These are phyloP conservation scores for Sporothrix inflata DNA, from an alignment of 2,329 filamentous ascomycete species.

Conservation along the genomic window DNA sequence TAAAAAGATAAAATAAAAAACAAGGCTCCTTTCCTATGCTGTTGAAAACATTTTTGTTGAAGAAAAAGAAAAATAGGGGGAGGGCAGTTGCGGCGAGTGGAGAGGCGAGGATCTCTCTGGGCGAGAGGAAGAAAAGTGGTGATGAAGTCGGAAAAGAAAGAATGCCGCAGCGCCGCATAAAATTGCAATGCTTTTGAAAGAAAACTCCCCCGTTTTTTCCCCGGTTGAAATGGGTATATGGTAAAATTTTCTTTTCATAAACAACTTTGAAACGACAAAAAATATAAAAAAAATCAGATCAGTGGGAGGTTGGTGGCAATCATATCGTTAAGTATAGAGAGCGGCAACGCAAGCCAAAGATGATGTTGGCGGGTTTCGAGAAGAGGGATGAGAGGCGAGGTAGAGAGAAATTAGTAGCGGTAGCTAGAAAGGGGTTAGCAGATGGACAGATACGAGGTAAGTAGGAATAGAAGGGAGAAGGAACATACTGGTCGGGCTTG, in stretches of 20 bases:
- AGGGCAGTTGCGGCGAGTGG: background rate
- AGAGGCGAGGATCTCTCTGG: background rate
- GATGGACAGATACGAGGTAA: conserved; percentile 42
- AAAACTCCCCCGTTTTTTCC: conserved; percentile 26
- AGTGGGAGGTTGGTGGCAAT: background rate
- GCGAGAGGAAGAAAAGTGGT: background rate
- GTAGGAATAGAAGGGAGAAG: conserved; percentile 32
- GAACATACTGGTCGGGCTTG: conserved; percentile 87
- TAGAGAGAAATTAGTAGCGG: conserved; percentile 62
- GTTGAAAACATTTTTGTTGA: conserved; percentile 39
- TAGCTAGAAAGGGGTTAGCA: conserved; percentile 56
- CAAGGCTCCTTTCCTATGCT: conserved; percentile 37
- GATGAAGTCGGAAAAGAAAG: background rate
- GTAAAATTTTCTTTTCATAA: conserved; percentile 28
- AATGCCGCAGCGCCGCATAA: conserved; percentile 19
- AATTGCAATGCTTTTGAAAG: conserved; percentile 3
- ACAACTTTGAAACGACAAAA: conserved; percentile 23
- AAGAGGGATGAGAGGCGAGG: background rate
- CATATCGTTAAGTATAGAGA: conserved; percentile 20
- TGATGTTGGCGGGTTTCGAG: background rate
- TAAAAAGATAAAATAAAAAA: conserved; percentile 10
- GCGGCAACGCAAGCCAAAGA: background rate
- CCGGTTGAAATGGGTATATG: conserved; percentile 34
- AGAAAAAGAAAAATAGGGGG: conserved; percentile 29
- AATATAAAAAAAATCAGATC: conserved; percentile 17